These are phyloP conservation scores for Paraphaeosphaeria minitans DNA, from an alignment of 2,329 filamentous ascomycete species.

Conservation along the genomic window DNA sequence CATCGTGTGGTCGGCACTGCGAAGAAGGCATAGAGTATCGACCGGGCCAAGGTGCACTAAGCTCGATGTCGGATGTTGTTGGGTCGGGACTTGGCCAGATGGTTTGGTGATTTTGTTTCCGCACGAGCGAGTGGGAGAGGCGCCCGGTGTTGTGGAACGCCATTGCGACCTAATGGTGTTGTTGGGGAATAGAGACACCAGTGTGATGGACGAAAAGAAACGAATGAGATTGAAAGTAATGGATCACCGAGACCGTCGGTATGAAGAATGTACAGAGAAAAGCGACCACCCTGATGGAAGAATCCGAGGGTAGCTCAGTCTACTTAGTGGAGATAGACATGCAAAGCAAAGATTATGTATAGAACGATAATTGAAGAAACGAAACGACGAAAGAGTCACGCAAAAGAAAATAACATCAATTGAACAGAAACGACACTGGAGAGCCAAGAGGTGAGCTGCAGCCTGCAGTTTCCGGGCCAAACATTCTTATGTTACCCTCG, in stretches of 20 bases:
- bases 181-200: not conserved
- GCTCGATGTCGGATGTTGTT: conserved; percentile 7
- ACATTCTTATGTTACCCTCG: not conserved
- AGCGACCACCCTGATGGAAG: conserved; percentile 1
- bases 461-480: not conserved
- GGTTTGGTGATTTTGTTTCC: conserved; percentile 10
- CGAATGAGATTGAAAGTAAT: not conserved
- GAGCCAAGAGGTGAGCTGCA: not conserved
- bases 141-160: not conserved
- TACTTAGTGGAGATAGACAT: not conserved
- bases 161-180: not conserved
- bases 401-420: not conserved
- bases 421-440: not conserved
- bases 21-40: conserved; percentile 7
- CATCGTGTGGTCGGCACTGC: conserved; percentile 15
- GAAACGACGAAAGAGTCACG: not conserved
- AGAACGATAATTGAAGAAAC: not conserved
- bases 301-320: not conserved
- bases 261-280: not conserved
- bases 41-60: conserved; percentile 14
- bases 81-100: conserved; percentile 10
- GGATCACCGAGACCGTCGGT: not conserved
- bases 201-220: not conserved
- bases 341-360: not conserved
- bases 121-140: not conserved